These are phyloP conservation scores for Fusarium marasasianum DNA, from an alignment of 2,329 filamentous ascomycete genomes.

Conservation along the genomic window DNA sequence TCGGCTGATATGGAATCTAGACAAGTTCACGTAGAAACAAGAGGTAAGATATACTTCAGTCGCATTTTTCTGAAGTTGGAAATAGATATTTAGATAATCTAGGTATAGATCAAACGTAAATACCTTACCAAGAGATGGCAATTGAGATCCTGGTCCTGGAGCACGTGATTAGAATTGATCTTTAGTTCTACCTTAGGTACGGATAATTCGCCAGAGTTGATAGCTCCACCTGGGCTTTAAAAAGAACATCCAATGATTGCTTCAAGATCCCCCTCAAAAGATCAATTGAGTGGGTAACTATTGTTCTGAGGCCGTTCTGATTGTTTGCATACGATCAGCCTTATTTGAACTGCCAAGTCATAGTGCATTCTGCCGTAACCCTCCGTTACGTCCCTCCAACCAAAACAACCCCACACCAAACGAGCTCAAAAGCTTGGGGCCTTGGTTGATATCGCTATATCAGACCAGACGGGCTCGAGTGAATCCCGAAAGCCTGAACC, in stretches of 20 bases:
- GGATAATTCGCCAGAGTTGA: not conserved
- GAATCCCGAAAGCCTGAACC: not conserved
- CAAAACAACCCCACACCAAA: not conserved
- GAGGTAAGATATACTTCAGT: not conserved
- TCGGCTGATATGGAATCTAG: not conserved
- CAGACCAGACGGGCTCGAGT: not conserved
- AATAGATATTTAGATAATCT: not conserved
- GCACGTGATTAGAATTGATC: conserved; percentile 8
- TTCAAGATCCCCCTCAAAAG: not conserved
- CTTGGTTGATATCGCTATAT: not conserved
- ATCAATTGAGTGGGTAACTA: not conserved
- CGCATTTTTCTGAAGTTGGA: not conserved
- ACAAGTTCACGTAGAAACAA: not conserved
- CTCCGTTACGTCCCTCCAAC: not conserved
- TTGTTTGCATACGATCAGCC: not conserved
- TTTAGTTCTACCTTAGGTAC: not conserved
- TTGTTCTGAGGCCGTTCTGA: not conserved
- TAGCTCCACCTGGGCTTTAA: conserved; percentile 19
- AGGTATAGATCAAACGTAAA: not conserved
- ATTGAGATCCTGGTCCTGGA: not conserved
- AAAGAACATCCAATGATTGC: conserved; percentile 10
- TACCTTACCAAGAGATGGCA: not conserved
- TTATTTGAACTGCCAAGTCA: conserved; percentile 1
- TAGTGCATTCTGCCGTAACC: conserved; percentile 4
- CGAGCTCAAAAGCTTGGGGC: not conserved